Percentiles rank a stretch among this genome's conserved stretches.
Conservation (phyloP, 495 filamentous ascomycete genomes). For the Trichoderma gamsii region DNA sequence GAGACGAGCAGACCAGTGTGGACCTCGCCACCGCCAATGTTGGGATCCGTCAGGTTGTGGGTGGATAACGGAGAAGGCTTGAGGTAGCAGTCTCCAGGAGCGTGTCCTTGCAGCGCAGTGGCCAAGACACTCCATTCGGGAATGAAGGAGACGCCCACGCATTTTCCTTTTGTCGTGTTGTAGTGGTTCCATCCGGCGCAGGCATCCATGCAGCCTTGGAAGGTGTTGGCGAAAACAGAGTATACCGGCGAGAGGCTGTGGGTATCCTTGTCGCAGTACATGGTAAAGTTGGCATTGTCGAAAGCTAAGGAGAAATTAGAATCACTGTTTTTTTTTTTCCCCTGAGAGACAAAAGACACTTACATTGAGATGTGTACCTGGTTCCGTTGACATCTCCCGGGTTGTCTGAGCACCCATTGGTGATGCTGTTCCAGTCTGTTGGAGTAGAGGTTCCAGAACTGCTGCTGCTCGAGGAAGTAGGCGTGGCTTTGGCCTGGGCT, state of each 20-base stretch:
- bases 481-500: conserved; percentile 17
- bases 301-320: conserved; percentile 25
- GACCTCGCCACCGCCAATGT: conserved; percentile 22
- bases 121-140: conserved; percentile 37
- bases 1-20: conserved; percentile 21
- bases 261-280: conserved; percentile 37
- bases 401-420: conserved; percentile 34
- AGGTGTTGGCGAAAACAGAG: conserved; percentile 36
- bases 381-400: conserved; percentile 26
- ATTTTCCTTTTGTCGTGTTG: conserved; percentile 31
- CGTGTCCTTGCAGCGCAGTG: conserved; percentile 23
- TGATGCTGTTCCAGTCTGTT: conserved; percentile 22
- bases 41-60: conserved; percentile 25
- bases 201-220: conserved; percentile 42
- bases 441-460: conserved; percentile 16
- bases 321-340: background rate
- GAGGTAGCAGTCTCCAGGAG: conserved; percentile 43
- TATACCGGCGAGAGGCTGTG: conserved; percentile 24
- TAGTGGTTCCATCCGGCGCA: conserved; percentile 39
- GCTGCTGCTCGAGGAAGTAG: conserved; percentile 21
- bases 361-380: conserved; percentile 24
- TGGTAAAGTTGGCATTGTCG: conserved; percentile 28
- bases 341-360: background rate
- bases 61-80: conserved; percentile 36
- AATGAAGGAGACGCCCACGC: conserved; percentile 38